Percentiles rank a stretch among this genome's conserved stretches.
Evolutionary conservation across 345 rosid species (phyloP).

Genomic region (Citrus inodora): DNA sequence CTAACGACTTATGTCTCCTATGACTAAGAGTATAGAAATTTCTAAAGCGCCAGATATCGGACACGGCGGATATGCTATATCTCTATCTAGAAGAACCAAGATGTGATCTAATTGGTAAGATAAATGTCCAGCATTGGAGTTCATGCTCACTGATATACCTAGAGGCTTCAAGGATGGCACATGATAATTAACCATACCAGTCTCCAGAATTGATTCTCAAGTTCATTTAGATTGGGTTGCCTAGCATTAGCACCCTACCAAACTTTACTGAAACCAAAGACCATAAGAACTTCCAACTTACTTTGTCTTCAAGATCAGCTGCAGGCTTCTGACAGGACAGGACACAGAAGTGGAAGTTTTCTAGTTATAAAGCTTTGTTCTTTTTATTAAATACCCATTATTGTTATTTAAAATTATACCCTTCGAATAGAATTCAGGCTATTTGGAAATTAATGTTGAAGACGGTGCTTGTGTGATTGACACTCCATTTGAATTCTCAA

Average conservation of each 20-base stretch:
- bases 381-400: background rate
- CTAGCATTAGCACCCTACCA: slow-evolving; percentile 14
- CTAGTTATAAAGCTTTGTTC: background rate
- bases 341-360: background rate
- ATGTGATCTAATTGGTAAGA: slow-evolving; percentile 18
- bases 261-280: slow-evolving; percentile 23
- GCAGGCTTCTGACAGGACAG: slow-evolving; percentile 16
- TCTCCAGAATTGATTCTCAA: slow-evolving; percentile 20
- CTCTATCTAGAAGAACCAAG: slow-evolving; percentile 27
- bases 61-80: slow-evolving; percentile 21
- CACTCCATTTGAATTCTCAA: no score
- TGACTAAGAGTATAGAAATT: slow-evolving; percentile 24
- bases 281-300: slow-evolving; percentile 9
- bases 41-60: slow-evolving; percentile 20
- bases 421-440: slow-evolving; percentile 6
- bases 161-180: slow-evolving; percentile 23
- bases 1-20: slow-evolving; percentile 15
- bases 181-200: slow-evolving; percentile 24
- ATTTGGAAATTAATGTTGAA: slow-evolving; percentile 7
- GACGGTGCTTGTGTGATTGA: background rate
- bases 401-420: background rate
- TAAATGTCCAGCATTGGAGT: slow-evolving; percentile 23
- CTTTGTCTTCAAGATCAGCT: slow-evolving; percentile 24
- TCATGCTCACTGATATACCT: slow-evolving; percentile 21
- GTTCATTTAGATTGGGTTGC: slow-evolving; percentile 10